These are phyloP conservation scores for Brassica hybrid DNA, from an alignment of 441 rosid species.

Conservation along the genomic window DNA sequence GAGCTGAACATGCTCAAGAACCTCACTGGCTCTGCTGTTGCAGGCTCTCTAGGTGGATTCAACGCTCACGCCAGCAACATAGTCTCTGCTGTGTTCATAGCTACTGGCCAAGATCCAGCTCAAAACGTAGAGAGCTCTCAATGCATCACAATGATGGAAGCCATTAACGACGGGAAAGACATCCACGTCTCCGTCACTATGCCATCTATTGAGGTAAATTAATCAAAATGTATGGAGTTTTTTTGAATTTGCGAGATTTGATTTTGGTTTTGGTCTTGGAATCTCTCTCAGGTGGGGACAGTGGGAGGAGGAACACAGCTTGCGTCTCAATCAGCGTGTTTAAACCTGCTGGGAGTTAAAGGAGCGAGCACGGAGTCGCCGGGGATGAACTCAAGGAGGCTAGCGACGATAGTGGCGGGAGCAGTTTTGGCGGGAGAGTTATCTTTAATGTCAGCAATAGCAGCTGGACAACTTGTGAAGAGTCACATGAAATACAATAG, in stretches of 20 bases:
- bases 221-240: background rate
- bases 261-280: background rate
- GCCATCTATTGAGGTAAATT: slow-evolving; percentile 83
- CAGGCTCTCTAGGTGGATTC: slow-evolving; percentile 92
- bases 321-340: slow-evolving; percentile 90
- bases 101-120: slow-evolving; percentile 97
- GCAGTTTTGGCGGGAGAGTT: slow-evolving; percentile 88
- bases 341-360: slow-evolving; percentile 83
- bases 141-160: slow-evolving; percentile 97
- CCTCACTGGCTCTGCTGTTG: slow-evolving; percentile 84
- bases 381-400: slow-evolving; percentile 76
- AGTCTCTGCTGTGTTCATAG: slow-evolving; percentile 84
- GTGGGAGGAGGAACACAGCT: slow-evolving; percentile 97
- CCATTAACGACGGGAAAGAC: slow-evolving; percentile 78
- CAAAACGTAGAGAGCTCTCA: slow-evolving; percentile 95
- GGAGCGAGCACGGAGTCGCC: slow-evolving; percentile 76
- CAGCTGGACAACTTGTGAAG: slow-evolving; percentile 84
- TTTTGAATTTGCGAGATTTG: background rate
- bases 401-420: slow-evolving; percentile 83
- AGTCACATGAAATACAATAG: slow-evolving; percentile 98
- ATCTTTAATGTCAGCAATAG: slow-evolving; percentile 90
- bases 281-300: slow-evolving; percentile 75
- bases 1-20: slow-evolving; percentile 97
- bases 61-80: slow-evolving; percentile 96
- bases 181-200: slow-evolving; percentile 85